Evolutionary conservation across 345 rosid species (phyloP).

Genomic region (Luvunga scandens): DNA sequence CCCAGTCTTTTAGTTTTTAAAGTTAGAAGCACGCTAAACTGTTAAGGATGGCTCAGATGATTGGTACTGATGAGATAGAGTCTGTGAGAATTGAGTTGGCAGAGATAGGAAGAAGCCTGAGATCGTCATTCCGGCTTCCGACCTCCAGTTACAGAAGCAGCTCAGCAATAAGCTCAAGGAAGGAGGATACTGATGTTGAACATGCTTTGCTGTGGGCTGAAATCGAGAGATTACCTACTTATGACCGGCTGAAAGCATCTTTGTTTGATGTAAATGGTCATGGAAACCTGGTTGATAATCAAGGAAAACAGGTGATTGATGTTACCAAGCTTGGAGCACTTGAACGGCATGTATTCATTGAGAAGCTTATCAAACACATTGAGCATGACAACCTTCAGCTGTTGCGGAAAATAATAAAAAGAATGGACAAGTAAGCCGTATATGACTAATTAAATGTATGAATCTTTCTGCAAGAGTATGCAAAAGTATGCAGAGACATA

Average conservation of each 20-base stretch:
- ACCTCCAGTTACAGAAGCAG: slow-evolving; percentile 42
- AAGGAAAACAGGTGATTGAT: slow-evolving; percentile 44
- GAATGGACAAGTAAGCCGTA: slow-evolving; percentile 48
- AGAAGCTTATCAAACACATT: slow-evolving; percentile 63
- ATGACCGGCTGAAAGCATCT: slow-evolving; percentile 52
- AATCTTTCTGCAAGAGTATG: background rate
- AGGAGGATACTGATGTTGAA: slow-evolving; percentile 37
- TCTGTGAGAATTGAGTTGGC: slow-evolving; percentile 56
- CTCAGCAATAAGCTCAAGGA: slow-evolving; percentile 9
- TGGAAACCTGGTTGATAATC: slow-evolving; percentile 13
- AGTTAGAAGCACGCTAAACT: background rate
- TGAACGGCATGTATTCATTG: slow-evolving; percentile 52
- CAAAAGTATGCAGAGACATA: background rate
- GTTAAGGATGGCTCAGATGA: slow-evolving; percentile 46
- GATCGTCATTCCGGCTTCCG: slow-evolving; percentile 51
- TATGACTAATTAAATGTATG: background rate
- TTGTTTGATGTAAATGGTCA: slow-evolving; percentile 32
- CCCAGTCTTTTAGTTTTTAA: background rate
- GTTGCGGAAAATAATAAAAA: slow-evolving; percentile 40
- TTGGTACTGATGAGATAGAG: slow-evolving; percentile 59
- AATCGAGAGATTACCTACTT: slow-evolving; percentile 68
- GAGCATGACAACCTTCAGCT: slow-evolving; percentile 64
- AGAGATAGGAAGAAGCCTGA: slow-evolving; percentile 62
- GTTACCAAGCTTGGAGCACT: slow-evolving; percentile 54
- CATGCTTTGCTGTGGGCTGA: slow-evolving; percentile 58